Evolutionary conservation across 768 basidiomycete species (phyloP), one percentile per base, ranked within the genome.

Genomic region (Rhodosporidiobolus odoratus): DNA sequence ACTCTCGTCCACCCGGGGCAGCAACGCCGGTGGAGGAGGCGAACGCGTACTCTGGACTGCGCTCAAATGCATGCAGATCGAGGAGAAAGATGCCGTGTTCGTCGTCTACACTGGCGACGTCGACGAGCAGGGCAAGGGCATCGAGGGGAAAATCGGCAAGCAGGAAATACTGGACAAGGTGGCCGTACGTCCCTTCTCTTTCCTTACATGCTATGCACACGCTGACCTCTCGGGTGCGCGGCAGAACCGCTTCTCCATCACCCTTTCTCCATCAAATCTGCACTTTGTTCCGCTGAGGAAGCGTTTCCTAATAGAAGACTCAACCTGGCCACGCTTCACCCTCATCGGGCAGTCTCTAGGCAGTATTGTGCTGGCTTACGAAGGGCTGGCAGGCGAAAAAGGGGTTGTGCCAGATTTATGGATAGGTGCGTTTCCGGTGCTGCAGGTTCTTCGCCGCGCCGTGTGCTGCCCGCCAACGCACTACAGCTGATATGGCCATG

Each of bases 21-120:
- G 95, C 77, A 96, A 98, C 83, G 93, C 94, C 45, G 94, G 95
- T 0, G 95, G 95, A 17, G 96, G 95, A 35, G 95, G 96, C 1
- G 95, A 98, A 80, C 86, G 93, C 2, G 96, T 99, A 2, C 81
- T 99, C 0, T 97, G 94, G 93, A 88, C 90, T 0, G 94, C 92
- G 1, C 84, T 97, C 40, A 84, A 87, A 0, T 84, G 86, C 69
- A 81, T 90, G 62, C 93, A 96, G 76, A 83, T 85, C 30, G 82
- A 84, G 25, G 84, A 89, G 67, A 84, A 84, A 6, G 81, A 89
- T 66, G 78, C 88, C 15, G 78, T 95, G 43, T 88, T 83, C 64
- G 84, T 93, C 34, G 86, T 99, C 38, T 99, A 97, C 79, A 92
- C 88, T 38, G 95, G 95, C 8, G 95, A 99, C 78, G 80, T 82